Percentiles rank a stretch among this genome's conserved stretches.
Evolutionary conservation across 306 rosid species (phyloP).

Genomic region (Prunus salicina): DNA sequence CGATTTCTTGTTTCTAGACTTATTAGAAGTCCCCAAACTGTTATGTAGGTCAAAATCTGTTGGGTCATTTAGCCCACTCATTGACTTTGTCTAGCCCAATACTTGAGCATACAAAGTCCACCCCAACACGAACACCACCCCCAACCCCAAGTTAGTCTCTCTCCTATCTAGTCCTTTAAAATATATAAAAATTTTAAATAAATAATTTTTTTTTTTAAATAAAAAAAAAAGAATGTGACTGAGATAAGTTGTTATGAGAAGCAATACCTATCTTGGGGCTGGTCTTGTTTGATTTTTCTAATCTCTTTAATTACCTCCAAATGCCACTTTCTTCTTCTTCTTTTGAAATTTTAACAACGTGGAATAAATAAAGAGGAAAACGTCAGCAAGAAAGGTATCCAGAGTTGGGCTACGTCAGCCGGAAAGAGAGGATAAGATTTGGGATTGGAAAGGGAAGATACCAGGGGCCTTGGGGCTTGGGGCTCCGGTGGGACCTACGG

Average conservation of each 20-base stretch:
- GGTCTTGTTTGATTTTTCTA: neutral
- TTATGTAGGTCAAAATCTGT: neutral
- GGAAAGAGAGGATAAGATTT: neutral
- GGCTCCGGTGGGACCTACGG: neutral
- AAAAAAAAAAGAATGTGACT: neutral
- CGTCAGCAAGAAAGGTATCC: neutral
- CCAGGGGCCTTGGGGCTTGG: neutral
- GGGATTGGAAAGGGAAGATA: constrained; percentile 28
- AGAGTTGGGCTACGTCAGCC: neutral
- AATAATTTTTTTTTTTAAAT: too few relatives aligned
- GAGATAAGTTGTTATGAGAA: neutral
- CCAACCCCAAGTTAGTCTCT: neutral
- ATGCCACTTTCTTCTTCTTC: too few relatives aligned
- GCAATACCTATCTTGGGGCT: neutral
- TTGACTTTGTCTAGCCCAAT: neutral
- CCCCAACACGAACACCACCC: neutral
- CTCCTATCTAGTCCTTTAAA: neutral
- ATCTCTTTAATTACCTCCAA: neutral
- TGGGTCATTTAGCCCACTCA: neutral
- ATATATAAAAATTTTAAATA: too few relatives aligned
- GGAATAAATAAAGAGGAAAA: neutral
- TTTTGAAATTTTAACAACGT: too few relatives aligned
- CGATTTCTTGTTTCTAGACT: too few relatives aligned
- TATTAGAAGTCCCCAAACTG: neutral
- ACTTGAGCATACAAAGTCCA: neutral